These are phyloP conservation scores for Pholiota adiposa DNA, from an alignment of 1,284 basidiomycete species.

Conservation along the genomic window DNA sequence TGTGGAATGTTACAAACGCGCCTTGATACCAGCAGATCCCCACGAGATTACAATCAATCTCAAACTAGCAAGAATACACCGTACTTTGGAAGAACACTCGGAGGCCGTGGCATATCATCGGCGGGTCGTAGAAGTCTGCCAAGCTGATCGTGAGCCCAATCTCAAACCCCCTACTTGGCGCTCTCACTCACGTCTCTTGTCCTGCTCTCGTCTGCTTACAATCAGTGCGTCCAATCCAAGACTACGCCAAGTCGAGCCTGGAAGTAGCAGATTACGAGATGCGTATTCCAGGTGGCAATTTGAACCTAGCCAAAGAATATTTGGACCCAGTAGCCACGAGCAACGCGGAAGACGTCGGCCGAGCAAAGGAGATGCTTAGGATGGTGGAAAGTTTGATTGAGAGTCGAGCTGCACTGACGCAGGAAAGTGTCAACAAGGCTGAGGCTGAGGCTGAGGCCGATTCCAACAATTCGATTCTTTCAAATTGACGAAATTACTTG, in stretches of 20 bases:
- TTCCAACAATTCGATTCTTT: neutral
- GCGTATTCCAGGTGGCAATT: slow-evolving; percentile 60
- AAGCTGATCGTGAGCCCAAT: slow-evolving; percentile 51
- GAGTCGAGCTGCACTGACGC: slow-evolving; percentile 17
- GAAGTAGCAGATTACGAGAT: slow-evolving; percentile 82
- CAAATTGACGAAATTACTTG: neutral
- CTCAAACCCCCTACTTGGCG: slow-evolving; percentile 11
- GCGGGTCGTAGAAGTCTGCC: slow-evolving; percentile 77
- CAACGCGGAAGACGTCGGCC: slow-evolving; percentile 74
- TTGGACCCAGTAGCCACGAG: slow-evolving; percentile 74
- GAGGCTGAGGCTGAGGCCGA: neutral
- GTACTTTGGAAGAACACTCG: slow-evolving; percentile 62
- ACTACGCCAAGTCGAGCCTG: slow-evolving; percentile 81
- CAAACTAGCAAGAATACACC: slow-evolving; percentile 80
- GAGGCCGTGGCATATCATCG: slow-evolving; percentile 77
- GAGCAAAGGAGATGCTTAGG: slow-evolving; percentile 68
- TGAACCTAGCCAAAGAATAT: slow-evolving; percentile 65
- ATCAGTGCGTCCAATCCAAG: slow-evolving; percentile 67
- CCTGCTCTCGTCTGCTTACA: neutral
- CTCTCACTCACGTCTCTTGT: slow-evolving; percentile 23
- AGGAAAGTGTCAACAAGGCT: neutral
- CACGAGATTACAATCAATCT: slow-evolving; percentile 78
- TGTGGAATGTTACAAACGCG: slow-evolving; percentile 87
- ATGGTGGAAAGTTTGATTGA: slow-evolving; percentile 44
- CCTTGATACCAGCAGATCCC: slow-evolving; percentile 83